Base-by-base conservation (phyloP, 345 rosid genomes). In the Brassica nigra region DNA sequence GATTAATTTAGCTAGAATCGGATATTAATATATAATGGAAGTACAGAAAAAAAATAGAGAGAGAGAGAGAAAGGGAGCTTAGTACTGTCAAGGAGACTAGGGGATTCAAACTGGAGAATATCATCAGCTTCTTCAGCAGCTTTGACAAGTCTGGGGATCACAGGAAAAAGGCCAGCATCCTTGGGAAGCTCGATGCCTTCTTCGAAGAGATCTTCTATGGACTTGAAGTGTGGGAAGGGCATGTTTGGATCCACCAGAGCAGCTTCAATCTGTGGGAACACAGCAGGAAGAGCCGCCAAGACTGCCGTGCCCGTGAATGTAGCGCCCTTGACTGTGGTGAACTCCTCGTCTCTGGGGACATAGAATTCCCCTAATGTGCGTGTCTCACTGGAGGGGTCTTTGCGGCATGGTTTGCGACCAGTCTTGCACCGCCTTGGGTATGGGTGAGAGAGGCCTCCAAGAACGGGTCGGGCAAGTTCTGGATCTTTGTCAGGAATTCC, bases 341-440 rank as follows among this genome's bases (percentile, higher is more conserved):
- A 94, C 39, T 79, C 84, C 71, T 94, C 98, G 42, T 92, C 97
- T 62, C 97, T 84, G 0, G 97, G 98, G 14, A 94, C 97, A 23
- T 92, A 94, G 44, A 88, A 36, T 36, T 3, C 18, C 1, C 71
- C 54, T 23, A 23, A 23, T n/a, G 74, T 44, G 63, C 79, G 87
- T 70, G 68, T 49, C 87, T 94, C 98, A 3, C 88, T 62, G 4
- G 11, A 28, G 1, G 79, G 76, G 66, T 87, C 89, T 20, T 68
- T 18, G 1, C 76, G 8, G 30, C 76, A 80, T 0, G 54, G 84
- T 4, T 77, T 76, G 1, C 90, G 89, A 1, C 90, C 88, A 0
- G 94, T 88, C 55, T 88, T 83, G 57, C 89, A 77, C 4, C 94
- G 92, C 94, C 49, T 80, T 4, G 90, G 90, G 54, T 88, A 88